Evolutionary conservation across 495 filamentous ascomycete genomes (phyloP).

Genomic region (Lophium mytilinum): DNA sequence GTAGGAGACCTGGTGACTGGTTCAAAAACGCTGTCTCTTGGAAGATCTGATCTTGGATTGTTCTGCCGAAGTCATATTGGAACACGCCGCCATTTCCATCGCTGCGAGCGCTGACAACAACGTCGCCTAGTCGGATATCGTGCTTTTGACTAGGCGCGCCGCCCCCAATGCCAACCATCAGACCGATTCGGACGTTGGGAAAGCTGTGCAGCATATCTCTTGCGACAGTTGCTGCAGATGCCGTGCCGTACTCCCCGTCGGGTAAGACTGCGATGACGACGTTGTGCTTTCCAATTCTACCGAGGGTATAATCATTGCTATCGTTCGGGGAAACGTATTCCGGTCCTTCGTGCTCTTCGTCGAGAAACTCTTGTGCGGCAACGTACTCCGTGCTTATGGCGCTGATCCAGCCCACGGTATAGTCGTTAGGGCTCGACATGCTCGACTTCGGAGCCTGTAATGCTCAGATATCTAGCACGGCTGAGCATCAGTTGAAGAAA

Average conservation of each 20-base stretch:
- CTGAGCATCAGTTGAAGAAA: too few species aligned
- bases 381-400: slow-evolving; percentile 30
- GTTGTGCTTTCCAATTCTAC: slow-evolving; percentile 32
- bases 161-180: slow-evolving; percentile 17
- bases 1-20: slow-evolving; percentile 25
- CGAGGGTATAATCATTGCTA: slow-evolving; percentile 34
- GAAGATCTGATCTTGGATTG: slow-evolving; percentile 20
- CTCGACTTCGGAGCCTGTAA: too few species aligned
- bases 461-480: too few species aligned
- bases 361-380: slow-evolving; percentile 33
- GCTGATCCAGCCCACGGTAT: slow-evolving; percentile 38
- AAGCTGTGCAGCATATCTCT: slow-evolving; percentile 12
- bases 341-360: slow-evolving; percentile 26
- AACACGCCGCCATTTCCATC: slow-evolving; percentile 23
- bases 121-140: slow-evolving; percentile 20
- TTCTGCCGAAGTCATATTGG: slow-evolving; percentile 32
- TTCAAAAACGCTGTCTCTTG: slow-evolving; percentile 29
- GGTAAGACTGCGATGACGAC: slow-evolving; percentile 33
- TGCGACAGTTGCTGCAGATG: slow-evolving; percentile 12
- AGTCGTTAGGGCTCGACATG: slow-evolving; percentile 3
- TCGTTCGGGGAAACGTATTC: slow-evolving; percentile 24
- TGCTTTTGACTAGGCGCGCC: slow-evolving; percentile 11
- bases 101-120: slow-evolving; percentile 20
- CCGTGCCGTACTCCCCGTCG: slow-evolving; percentile 11
- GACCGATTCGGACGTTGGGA: slow-evolving; percentile 7